phyloP scores from a whole-genome alignment of 306 rosid genomes.

The Purshia tridentata region DNA sequence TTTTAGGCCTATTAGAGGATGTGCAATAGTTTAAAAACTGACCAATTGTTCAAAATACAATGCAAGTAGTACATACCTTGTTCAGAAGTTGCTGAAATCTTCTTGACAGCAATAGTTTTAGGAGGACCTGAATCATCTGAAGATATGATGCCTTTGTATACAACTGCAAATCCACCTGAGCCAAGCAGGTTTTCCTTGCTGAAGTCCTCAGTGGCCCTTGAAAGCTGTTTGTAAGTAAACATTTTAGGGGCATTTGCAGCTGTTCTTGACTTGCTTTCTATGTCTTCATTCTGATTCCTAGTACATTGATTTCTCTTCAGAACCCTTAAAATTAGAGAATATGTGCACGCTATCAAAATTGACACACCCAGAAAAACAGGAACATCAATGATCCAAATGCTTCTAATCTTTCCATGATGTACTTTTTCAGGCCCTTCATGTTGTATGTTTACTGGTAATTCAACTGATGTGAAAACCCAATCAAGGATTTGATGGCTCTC shows the following conservation, averaged over 20 bases:
- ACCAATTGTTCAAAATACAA: no score
- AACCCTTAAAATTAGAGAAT: constrained; percentile 28
- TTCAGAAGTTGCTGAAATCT: constrained; percentile 49
- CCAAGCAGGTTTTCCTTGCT: constrained; percentile 50
- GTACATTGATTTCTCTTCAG: constrained; percentile 24
- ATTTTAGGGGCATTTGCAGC: constrained; percentile 40
- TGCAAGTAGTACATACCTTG: constrained; percentile 41
- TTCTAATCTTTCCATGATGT: constrained; percentile 23
- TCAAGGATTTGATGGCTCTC: constrained; percentile 42
- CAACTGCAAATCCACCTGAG: constrained; percentile 56
- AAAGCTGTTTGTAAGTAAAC: constrained; percentile 46
- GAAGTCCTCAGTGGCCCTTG: constrained; percentile 44
- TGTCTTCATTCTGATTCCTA: constrained; percentile 22
- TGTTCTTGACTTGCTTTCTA: constrained; percentile 38
- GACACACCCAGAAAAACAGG: constrained; percentile 27
- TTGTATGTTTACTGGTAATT: constrained; percentile 25
- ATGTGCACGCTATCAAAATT: constrained; percentile 2
- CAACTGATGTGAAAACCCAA: constrained; percentile 58
- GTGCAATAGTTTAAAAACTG: no score
- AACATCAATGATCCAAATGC: constrained; percentile 19
- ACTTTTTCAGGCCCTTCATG: neutral
- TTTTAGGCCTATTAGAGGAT: no score
- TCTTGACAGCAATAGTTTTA: constrained; percentile 49
- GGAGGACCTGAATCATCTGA: constrained; percentile 14
- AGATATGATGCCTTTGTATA: constrained; percentile 44